Percentiles rank a stretch among this genome's conserved stretches.
These are phyloP conservation scores for Collybia sp. DNA, from an alignment of 768 basidiomycete genomes.

Conservation along the genomic window DNA sequence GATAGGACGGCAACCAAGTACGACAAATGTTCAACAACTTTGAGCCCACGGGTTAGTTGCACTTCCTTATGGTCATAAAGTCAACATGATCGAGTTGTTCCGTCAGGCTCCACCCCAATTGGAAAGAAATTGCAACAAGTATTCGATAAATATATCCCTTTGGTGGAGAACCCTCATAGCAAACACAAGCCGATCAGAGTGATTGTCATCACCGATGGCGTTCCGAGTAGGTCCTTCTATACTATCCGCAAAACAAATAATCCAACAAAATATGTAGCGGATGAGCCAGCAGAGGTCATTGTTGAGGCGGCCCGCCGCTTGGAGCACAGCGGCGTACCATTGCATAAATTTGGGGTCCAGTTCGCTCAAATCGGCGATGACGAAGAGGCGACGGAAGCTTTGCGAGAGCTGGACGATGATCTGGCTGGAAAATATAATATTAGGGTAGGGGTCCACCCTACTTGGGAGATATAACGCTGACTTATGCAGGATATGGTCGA, in stretches of 20 bases:
- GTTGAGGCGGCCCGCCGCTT: slow-evolving; percentile 1
- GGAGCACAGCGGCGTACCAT: not conserved
- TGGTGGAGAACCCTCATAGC: slow-evolving; percentile 10
- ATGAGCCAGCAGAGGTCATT: slow-evolving; percentile 1
- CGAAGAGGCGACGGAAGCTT: slow-evolving; percentile 2
- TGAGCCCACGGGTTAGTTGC: slow-evolving; percentile 7
- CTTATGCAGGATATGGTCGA: slow-evolving; percentile 3
- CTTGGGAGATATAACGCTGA: not conserved
- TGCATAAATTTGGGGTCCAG: slow-evolving; percentile 2
- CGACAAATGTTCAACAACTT: slow-evolving; percentile 9
- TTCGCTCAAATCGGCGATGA: slow-evolving; percentile 5
- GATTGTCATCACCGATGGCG: slow-evolving; percentile 3
- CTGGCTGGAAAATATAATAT: not conserved
- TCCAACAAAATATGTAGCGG: not conserved
- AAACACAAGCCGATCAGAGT: slow-evolving; percentile 2
- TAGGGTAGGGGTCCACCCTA: not conserved
- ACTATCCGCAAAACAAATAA: not conserved
- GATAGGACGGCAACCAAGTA: slow-evolving; percentile 8
- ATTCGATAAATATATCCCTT: slow-evolving; percentile 12
- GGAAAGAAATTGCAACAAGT: slow-evolving; percentile 10
- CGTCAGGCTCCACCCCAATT: slow-evolving; percentile 11
- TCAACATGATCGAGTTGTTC: not conserved
- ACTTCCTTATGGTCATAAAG: not conserved
- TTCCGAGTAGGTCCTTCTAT: not conserved
- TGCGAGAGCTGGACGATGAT: slow-evolving; percentile 3